A percentile compares a stretch with the other conserved stretches of the same genome.
These are phyloP conservation scores for Gossypium australe DNA, from an alignment of 345 rosid genomes.

Conservation along the genomic window DNA sequence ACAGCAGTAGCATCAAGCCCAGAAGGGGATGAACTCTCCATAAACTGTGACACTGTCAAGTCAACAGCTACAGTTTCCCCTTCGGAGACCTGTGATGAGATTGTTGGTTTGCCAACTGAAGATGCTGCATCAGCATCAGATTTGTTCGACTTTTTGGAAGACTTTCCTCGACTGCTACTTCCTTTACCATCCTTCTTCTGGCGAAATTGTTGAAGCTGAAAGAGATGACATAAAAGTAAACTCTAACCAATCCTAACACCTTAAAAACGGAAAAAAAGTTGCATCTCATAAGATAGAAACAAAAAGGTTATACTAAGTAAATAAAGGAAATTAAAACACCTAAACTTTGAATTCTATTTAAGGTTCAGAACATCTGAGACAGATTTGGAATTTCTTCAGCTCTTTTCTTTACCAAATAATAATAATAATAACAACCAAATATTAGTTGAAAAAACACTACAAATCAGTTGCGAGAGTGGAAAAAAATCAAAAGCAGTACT, in stretches of 20 bases:
- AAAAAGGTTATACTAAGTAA: neutral
- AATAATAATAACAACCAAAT: neutral
- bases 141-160: constrained; percentile 58
- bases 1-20: constrained; percentile 26
- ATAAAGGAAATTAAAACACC: neutral
- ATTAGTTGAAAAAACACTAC: neutral
- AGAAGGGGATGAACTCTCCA: constrained; percentile 25
- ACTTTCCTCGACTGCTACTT: constrained; percentile 64
- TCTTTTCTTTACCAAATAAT: neutral
- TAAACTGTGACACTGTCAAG: constrained; percentile 29
- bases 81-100: constrained; percentile 24
- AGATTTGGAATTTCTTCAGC: neutral
- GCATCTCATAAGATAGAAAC: neutral
- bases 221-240: constrained; percentile 12
- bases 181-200: constrained; percentile 83
- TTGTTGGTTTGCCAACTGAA: constrained; percentile 20
- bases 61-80: constrained; percentile 35
- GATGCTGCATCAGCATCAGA: constrained; percentile 38
- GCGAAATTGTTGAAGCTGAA: constrained; percentile 94
- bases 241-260: neutral
- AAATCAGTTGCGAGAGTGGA: neutral
- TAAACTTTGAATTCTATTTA: neutral
- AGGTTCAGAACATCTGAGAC: neutral
- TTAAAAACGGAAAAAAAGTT: neutral
- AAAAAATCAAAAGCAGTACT: constrained; percentile 1